Evolutionary conservation across 2,329 filamentous ascomycete genomes (phyloP), one percentile per base, ranked within the genome.

Genomic region (Emmonsiellopsis sp.): DNA sequence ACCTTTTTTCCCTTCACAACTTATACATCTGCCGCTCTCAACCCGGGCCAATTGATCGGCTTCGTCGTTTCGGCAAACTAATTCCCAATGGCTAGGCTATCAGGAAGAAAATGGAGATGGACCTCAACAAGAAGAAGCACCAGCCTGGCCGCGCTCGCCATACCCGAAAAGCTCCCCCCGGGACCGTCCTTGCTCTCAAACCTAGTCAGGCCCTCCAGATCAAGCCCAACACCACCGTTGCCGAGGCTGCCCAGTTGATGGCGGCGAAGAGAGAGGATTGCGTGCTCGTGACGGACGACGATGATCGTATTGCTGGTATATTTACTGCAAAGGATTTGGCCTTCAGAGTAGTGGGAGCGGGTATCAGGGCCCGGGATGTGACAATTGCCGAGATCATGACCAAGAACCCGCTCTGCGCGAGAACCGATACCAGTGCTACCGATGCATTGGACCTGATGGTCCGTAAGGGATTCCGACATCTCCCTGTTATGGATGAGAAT

Each of bases 301-400:
- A 98, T 71, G 93, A 98, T 66, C 83, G 93, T 46, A 98, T 98
- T 73, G 88, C 93, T 44, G 93, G 93, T 74, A 98, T 98, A 70
- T 98, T 98, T 71, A 98, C 93, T 0, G 93, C 93, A 61, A 98
- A 98, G 77, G 93, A 98, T 77, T 78, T 98, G 67, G 93, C 93
- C 14, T 98, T 97, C 77, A 85, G 93, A 55, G 93, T 98, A 9
- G 92, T 98, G 31, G 93, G 92, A 53, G 83, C 85, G 53, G 93
- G 93, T 32, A 80, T 91, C 65, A 95, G 95, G 75, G 87, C 93
- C 34, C 86, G 83, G 69, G 88, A 85, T 67, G 83, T 97, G 62
- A 95, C 89, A 21, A 96, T 98, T 68, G 87, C 90, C 61, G 91
- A 97, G 68, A 98, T 98, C 71, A 98, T 98, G 93, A 98, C 93